Evolutionary conservation across 192 early-diverging fungal species (phyloP).

Genomic region (Gaertneriomyces sp.): DNA sequence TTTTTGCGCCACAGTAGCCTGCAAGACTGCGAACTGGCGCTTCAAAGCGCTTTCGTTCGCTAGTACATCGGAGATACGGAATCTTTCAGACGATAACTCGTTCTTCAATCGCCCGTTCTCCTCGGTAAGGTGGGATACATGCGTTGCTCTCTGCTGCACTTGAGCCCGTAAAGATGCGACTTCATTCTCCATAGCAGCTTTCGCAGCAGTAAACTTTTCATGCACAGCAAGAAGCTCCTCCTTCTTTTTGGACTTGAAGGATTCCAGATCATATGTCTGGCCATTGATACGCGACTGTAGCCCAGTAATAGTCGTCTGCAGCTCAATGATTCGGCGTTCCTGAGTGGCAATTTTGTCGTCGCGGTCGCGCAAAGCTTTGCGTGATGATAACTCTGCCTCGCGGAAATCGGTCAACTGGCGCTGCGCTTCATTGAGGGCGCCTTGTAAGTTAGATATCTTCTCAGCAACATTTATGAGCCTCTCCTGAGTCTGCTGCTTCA

Average conservation of each 20-base stretch:
- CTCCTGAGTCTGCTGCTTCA: slow-evolving; percentile 41
- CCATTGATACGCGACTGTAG: slow-evolving; percentile 22
- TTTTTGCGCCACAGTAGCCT: slow-evolving; percentile 35
- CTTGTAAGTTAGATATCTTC: slow-evolving; percentile 42
- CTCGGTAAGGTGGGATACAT: slow-evolving; percentile 23
- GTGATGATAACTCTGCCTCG: slow-evolving; percentile 33
- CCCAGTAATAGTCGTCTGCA: slow-evolving; percentile 21
- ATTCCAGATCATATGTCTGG: slow-evolving; percentile 17
- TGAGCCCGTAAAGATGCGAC: slow-evolving; percentile 33
- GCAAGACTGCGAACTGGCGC: slow-evolving; percentile 37
- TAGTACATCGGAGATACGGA: slow-evolving; percentile 37
- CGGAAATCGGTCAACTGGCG: slow-evolving; percentile 35
- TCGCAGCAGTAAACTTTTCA: slow-evolving; percentile 46
- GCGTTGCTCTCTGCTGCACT: slow-evolving; percentile 27
- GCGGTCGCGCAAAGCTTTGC: slow-evolving; percentile 28
- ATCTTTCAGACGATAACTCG: slow-evolving; percentile 32
- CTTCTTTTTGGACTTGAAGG: slow-evolving; percentile 39
- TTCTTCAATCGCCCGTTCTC: slow-evolving; percentile 34
- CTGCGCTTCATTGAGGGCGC: slow-evolving; percentile 37
- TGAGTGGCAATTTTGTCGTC: slow-evolving; percentile 36
- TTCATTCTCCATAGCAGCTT: slow-evolving; percentile 46
- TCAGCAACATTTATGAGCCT: slow-evolving; percentile 38
- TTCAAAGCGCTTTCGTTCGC: slow-evolving; percentile 27
- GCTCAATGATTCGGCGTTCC: slow-evolving; percentile 22
- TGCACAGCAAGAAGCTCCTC: slow-evolving; percentile 49